Evolutionary conservation across 164 flowering plant species (phyloP).

Genomic region (Santalum album): DNA sequence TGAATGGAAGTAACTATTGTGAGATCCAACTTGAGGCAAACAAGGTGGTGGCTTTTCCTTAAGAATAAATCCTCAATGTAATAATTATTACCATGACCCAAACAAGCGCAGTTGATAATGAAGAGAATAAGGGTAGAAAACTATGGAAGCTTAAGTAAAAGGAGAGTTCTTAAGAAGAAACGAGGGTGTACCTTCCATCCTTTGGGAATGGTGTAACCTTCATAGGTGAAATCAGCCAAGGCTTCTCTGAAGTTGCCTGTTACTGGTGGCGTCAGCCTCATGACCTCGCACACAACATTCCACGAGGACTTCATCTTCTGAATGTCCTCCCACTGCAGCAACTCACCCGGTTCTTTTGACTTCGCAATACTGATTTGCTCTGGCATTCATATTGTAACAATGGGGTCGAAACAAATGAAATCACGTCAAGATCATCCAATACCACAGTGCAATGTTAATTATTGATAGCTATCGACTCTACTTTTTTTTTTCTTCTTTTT

Average conservation of each 20-base stretch:
- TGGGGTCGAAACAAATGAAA: not conserved
- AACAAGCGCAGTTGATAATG: too few relatives aligned
- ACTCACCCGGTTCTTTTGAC: not conserved
- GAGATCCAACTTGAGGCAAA: too few relatives aligned
- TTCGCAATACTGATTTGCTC: not conserved
- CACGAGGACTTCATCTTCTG: not conserved
- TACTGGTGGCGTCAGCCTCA: not conserved
- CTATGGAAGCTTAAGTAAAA: too few relatives aligned
- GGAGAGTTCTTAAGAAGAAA: not conserved
- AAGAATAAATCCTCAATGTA: too few relatives aligned
- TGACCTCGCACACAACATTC: not conserved
- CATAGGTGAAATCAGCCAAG: not conserved
- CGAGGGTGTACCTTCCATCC: not conserved
- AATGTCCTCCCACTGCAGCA: not conserved
- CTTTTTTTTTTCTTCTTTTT: too few relatives aligned
- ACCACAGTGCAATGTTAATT: not conserved
- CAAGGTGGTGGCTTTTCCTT: too few relatives aligned
- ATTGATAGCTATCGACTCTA: too few relatives aligned
- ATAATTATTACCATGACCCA: too few relatives aligned
- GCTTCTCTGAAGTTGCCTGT: not conserved
- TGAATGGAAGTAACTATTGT: too few relatives aligned
- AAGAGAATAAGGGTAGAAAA: too few relatives aligned
- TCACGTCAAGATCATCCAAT: not conserved
- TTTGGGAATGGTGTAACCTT: not conserved
- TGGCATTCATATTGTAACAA: not conserved